Conservation (phyloP, 768 basidiomycete species). For the Tubosaeta brunneosetosa region DNA sequence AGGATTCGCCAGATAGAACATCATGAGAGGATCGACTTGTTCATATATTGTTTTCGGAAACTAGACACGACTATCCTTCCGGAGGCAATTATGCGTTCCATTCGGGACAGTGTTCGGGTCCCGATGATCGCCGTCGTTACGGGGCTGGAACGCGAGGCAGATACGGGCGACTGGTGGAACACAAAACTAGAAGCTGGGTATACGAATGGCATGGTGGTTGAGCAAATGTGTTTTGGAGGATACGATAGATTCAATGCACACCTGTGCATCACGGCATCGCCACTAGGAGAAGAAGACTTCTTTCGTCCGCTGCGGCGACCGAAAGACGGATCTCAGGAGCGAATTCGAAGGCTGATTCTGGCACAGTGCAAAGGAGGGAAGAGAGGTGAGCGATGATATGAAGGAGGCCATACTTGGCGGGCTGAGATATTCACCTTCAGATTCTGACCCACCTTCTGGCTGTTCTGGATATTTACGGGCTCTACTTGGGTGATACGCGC, state of each 20-base stretch:
- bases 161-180: slow-evolving; percentile 33
- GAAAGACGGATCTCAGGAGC: slow-evolving; percentile 16
- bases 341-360: slow-evolving; percentile 11
- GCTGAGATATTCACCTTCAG: slow-evolving; percentile 7
- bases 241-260: slow-evolving; percentile 30
- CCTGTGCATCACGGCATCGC: slow-evolving; percentile 38
- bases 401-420: neutral
- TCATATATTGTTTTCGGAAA: slow-evolving; percentile 23
- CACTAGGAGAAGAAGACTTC: slow-evolving; percentile 11
- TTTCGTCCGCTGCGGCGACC: slow-evolving; percentile 10
- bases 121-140: slow-evolving; percentile 27
- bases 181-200: neutral
- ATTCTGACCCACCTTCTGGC: neutral
- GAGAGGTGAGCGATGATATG: slow-evolving; percentile 12
- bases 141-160: slow-evolving; percentile 11
- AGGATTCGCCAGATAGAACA: slow-evolving; percentile 14
- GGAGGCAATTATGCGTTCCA: neutral
- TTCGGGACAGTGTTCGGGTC: slow-evolving; percentile 4
- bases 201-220: slow-evolving; percentile 30
- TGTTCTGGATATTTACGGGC: slow-evolving; percentile 2
- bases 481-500: slow-evolving; percentile 4
- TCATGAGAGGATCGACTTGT: slow-evolving; percentile 16
- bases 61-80: slow-evolving; percentile 15
- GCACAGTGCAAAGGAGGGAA: slow-evolving; percentile 6
- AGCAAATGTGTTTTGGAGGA: slow-evolving; percentile 10